phyloP scores from a whole-genome alignment of 179 eudicot genomes.

The Silene coronaria region DNA sequence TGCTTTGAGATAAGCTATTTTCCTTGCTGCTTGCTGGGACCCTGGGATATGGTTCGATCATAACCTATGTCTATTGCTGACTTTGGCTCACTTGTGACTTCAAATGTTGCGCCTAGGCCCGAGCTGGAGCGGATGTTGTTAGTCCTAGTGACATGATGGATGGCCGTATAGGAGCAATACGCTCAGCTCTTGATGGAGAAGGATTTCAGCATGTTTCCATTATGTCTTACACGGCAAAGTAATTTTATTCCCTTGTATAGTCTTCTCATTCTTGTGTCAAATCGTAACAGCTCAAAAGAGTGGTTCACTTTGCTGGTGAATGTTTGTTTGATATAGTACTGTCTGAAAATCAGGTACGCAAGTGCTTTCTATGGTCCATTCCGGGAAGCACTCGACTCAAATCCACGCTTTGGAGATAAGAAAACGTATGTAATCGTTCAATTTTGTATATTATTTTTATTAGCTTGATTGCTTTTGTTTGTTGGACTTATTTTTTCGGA shows the following conservation, averaged over 20 bases:
- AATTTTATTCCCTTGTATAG: slow-evolving; percentile 12
- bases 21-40: neutral
- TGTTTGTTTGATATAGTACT: neutral
- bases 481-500: slow-evolving; percentile 1
- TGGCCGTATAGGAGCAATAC: slow-evolving; percentile 95
- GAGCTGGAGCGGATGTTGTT: slow-evolving; percentile 95
- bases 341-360: slow-evolving; percentile 55
- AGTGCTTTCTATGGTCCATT: slow-evolving; percentile 98
- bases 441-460: neutral
- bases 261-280: neutral
- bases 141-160: slow-evolving; percentile 99
- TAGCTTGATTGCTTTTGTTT: neutral
- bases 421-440: slow-evolving; percentile 58
- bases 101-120: slow-evolving; percentile 45
- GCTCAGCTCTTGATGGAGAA: slow-evolving; percentile 82
- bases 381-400: slow-evolving; percentile 94
- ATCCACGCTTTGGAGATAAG: slow-evolving; percentile 97
- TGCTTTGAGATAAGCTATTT: neutral
- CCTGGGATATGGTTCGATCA: neutral
- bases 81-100: neutral
- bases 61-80: neutral
- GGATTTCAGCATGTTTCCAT: slow-evolving; percentile 68
- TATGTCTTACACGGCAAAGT: slow-evolving; percentile 89
- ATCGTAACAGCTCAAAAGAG: neutral
- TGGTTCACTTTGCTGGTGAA: neutral